phyloP scores from a whole-genome alignment of 2,329 filamentous ascomycete species.

The Xylariales sp. region DNA sequence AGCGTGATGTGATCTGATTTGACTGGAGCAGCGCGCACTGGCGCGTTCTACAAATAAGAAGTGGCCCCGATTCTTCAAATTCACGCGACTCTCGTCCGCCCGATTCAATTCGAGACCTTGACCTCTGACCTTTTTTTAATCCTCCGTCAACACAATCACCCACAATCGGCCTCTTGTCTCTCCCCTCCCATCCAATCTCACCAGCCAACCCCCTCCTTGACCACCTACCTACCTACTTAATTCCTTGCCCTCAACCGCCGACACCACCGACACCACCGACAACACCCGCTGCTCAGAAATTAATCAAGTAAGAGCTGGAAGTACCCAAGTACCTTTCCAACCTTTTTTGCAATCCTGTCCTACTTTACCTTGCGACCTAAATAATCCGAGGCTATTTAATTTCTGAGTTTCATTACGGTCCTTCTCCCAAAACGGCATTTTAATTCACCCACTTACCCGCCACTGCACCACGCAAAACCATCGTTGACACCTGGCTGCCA shows the following conservation, averaged over 20 bases:
- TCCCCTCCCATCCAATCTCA: slow-evolving; percentile 22
- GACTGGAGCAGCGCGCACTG: slow-evolving; percentile 9
- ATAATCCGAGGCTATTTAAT: slow-evolving; percentile 6
- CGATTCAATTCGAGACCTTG: slow-evolving; percentile 21
- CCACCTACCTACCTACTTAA: slow-evolving; percentile 2
- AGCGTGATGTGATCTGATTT: neutral
- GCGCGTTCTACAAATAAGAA: slow-evolving; percentile 40
- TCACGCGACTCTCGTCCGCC: slow-evolving; percentile 30
- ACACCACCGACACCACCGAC: slow-evolving; percentile 1
- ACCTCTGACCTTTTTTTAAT: slow-evolving; percentile 30
- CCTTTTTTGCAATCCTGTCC: slow-evolving; percentile 12
- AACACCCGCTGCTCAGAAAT: neutral
- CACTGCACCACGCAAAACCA: slow-evolving; percentile 12
- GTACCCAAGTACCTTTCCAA: slow-evolving; percentile 23
- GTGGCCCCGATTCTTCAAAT: slow-evolving; percentile 34
- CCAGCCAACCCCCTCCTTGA: slow-evolving; percentile 14
- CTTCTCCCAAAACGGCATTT: slow-evolving; percentile 22
- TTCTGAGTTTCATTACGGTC: slow-evolving; percentile 12
- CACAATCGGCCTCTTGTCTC: slow-evolving; percentile 31
- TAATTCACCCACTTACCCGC: slow-evolving; percentile 14
- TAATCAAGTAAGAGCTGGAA: slow-evolving; percentile 12
- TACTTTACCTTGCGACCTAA: slow-evolving; percentile 10
- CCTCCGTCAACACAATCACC: too few relatives aligned
- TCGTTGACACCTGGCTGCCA: slow-evolving; percentile 17
- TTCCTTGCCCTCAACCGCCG: neutral